Base-by-base conservation (phyloP, 1,139 yeast genomes). In the Barnettozyma hawaiiensis region DNA sequence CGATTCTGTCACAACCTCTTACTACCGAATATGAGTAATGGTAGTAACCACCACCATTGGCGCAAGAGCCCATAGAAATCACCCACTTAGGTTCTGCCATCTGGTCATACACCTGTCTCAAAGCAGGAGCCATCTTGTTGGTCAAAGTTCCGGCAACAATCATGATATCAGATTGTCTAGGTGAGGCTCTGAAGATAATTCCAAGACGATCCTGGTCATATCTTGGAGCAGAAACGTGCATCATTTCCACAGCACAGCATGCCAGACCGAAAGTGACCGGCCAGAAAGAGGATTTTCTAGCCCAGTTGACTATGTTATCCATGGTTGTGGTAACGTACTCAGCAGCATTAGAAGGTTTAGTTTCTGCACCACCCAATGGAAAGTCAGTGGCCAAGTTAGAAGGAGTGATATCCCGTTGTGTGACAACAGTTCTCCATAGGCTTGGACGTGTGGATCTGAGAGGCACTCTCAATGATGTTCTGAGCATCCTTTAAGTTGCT, bases 241-340 rank as follows among this genome's bases (percentile, higher is more conserved):
- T 86, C 96, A 86, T 86, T 67, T 86, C 96, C 37, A 86, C 95
- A 49, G 95, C 95, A 70, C 95, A 85, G 68, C 95, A 85, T 8
- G 95, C 95, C 59, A 85, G 71, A 34, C 95, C 96, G 65, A 86
- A 86, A 39, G 96, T 86, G 42, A 85, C 94, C 12, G 96, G 96
- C 96, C 96, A 86, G 65, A 86, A 85, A 5, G 94, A 83, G 26
- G 95, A 86, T 62, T 85, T 89, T 65, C 96, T 78, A 2, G 94
- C 95, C 96, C 96, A 86, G 69, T 83, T 84, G 54, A 90, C 92
- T 53, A 85, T 77, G 48, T 82, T 78, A 60, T 86, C 96, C 54
- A 85, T 69, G 22, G 92, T 77, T n/a, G 95, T 85, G 60, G 85
- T 72, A 7, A 89, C 92, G 58, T 86, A 85, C 66, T 86, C 96